phyloP scores from a whole-genome alignment of 257 asterid species.

The Marsdenia floribunda region DNA sequence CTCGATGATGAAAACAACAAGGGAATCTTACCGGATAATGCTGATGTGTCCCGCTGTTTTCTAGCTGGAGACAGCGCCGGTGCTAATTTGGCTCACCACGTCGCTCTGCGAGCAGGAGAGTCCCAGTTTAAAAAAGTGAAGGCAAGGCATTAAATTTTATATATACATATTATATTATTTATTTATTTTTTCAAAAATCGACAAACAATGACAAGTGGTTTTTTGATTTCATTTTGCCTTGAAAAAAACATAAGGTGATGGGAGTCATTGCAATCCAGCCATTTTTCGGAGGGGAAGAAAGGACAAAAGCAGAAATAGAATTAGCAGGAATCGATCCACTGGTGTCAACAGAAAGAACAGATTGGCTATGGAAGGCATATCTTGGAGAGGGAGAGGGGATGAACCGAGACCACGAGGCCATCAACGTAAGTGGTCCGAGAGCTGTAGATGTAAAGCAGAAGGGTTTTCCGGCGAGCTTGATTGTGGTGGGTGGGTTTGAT shows the following conservation, averaged over 20 bases:
- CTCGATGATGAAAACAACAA: conserved; percentile 35
- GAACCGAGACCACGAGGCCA: conserved; percentile 52
- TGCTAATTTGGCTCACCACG: conserved; percentile 70
- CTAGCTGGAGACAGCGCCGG: conserved; percentile 89
- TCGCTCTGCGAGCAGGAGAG: conserved; percentile 42
- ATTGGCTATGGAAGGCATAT: conserved; percentile 66
- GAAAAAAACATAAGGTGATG: conserved; percentile 29
- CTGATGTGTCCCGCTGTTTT: conserved; percentile 56
- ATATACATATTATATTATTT: no score
- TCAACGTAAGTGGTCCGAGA: conserved; percentile 68
- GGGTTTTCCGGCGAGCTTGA: conserved; percentile 60
- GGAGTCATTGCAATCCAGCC: conserved; percentile 75
- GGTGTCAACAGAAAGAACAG: conserved; percentile 34
- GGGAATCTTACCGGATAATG: conserved; percentile 45
- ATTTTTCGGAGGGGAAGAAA: conserved; percentile 71
- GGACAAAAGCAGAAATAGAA: conserved; percentile 46
- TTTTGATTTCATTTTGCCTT: no score
- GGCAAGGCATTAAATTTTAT: conserved; percentile 21
- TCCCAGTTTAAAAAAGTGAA: conserved; percentile 36
- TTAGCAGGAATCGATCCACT: conserved; percentile 35
- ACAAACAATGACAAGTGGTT: no score
- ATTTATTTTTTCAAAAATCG: no score
- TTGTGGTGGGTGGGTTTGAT: conserved; percentile 66
- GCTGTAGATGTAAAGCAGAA: conserved; percentile 52
- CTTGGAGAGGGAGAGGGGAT: conserved; percentile 32